Conservation (phyloP, 2,329 filamentous ascomycete genomes). For the Alternaria sp. region DNA sequence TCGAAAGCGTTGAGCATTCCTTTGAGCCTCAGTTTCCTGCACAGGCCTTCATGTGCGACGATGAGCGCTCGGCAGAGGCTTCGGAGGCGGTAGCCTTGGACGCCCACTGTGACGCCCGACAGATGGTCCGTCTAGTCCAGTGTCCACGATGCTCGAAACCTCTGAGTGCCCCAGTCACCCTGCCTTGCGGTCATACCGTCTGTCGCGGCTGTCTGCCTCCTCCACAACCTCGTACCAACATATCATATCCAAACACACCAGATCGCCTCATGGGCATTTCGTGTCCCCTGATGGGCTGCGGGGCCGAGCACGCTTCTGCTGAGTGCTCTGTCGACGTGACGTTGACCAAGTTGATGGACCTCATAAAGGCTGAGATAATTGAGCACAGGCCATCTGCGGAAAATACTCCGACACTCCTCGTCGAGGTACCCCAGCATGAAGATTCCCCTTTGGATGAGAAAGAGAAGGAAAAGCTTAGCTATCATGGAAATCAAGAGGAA, state of each 20-base stretch:
- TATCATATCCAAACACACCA: constrained; percentile 78
- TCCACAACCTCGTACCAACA: constrained; percentile 70
- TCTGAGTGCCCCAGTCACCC: constrained; percentile 72
- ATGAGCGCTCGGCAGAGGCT: constrained; percentile 47
- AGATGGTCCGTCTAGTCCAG: constrained; percentile 77
- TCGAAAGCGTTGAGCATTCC: constrained; percentile 44
- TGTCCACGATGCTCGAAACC: constrained; percentile 78
- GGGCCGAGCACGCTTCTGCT: constrained; percentile 74
- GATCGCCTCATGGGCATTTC: constrained; percentile 73
- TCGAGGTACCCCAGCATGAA: constrained; percentile 52
- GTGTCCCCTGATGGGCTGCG: constrained; percentile 76
- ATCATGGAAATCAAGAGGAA: constrained; percentile 50
- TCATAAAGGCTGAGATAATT: constrained; percentile 60
- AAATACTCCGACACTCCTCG: constrained; percentile 51
- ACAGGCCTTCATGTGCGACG: constrained; percentile 55
- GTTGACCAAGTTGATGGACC: constrained; percentile 73
- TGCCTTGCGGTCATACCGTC: constrained; percentile 83
- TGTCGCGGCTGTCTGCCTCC: constrained; percentile 79
- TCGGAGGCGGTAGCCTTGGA: constrained; percentile 53
- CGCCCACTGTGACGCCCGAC: constrained; percentile 65
- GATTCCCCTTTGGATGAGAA: constrained; percentile 49
- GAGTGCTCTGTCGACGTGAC: constrained; percentile 83
- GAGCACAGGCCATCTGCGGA: constrained; percentile 46
- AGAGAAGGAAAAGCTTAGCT: constrained; percentile 42
- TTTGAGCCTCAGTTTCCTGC: constrained; percentile 36